These are phyloP conservation scores for Saturnispora besseyi DNA, from an alignment of 805 yeast genomes.

Conservation along the genomic window DNA sequence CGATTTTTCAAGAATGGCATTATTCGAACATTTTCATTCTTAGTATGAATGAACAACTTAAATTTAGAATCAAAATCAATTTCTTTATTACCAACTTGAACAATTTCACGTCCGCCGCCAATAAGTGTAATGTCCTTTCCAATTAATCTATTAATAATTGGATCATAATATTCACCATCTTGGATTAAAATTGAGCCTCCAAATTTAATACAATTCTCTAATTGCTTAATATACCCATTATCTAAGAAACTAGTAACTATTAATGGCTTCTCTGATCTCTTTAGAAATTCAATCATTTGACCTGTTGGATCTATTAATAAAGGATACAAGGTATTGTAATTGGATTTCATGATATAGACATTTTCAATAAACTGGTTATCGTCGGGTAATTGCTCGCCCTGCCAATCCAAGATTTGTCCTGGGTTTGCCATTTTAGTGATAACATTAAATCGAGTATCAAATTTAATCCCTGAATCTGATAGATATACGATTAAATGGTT, in stretches of 20 bases:
- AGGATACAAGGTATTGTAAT: conserved; percentile 32
- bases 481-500: conserved; percentile 27
- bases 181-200: conserved; percentile 67
- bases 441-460: conserved; percentile 26
- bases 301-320: conserved; percentile 69
- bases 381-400: conserved; percentile 39
- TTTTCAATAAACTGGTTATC: conserved; percentile 62
- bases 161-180: conserved; percentile 78
- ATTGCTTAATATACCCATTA: conserved; percentile 50
- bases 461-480: conserved; percentile 28
- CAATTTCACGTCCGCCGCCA: conserved; percentile 68
- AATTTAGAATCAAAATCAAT: conserved; percentile 64
- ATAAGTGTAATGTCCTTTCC: conserved; percentile 48
- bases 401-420: conserved; percentile 41
- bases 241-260: conserved; percentile 64
- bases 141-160: conserved; percentile 56
- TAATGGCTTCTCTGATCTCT: conserved; percentile 30
- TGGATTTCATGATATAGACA: conserved; percentile 36
- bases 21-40: conserved; percentile 40
- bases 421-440: not conserved
- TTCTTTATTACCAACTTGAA: conserved; percentile 51
- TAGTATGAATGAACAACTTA: conserved; percentile 50
- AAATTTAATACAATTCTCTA: conserved; percentile 77
- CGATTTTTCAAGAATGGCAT: conserved; percentile 54
- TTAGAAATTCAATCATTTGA: conserved; percentile 34